These are phyloP conservation scores for Taiozyma sp. DNA, from an alignment of 1,139 yeast species.

Conservation along the genomic window DNA sequence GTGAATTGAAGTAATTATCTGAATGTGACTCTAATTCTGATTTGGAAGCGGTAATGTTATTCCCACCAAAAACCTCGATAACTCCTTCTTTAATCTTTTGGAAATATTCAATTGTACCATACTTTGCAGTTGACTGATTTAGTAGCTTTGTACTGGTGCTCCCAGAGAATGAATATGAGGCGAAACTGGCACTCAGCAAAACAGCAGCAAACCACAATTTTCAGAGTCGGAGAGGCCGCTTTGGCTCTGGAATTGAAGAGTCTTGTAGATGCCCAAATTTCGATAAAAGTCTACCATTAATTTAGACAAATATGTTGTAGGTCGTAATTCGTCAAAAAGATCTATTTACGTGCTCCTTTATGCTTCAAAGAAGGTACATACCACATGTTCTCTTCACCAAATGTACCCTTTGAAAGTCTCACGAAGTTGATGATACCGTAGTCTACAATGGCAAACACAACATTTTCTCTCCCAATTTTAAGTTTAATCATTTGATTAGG, in stretches of 20 bases:
- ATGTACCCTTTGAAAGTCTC: conserved; percentile 53
- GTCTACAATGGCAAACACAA: conserved; percentile 58
- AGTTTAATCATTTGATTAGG: conserved; percentile 29
- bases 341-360: not conserved
- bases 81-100: conserved; percentile 41
- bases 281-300: not conserved
- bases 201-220: not conserved
- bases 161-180: conserved; percentile 3
- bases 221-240: not conserved
- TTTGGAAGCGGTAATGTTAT: conserved; percentile 29
- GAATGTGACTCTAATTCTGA: conserved; percentile 43
- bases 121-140: conserved; percentile 30
- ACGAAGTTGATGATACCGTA: conserved; percentile 69
- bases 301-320: not conserved
- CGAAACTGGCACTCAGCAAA: not conserved
- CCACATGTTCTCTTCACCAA: conserved; percentile 38
- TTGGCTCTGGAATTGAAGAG: not conserved
- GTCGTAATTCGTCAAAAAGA: not conserved
- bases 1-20: conserved; percentile 59
- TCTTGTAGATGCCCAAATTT: not conserved
- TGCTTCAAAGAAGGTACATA: conserved; percentile 13
- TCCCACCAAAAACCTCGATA: conserved; percentile 32
- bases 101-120: conserved; percentile 38
- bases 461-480: conserved; percentile 43
- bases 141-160: conserved; percentile 30